A percentile compares a stretch with the other conserved stretches of the same genome.
These are phyloP conservation scores for Phytopythium aichiense DNA, from an alignment of 352 stramenopile species.

Conservation along the genomic window DNA sequence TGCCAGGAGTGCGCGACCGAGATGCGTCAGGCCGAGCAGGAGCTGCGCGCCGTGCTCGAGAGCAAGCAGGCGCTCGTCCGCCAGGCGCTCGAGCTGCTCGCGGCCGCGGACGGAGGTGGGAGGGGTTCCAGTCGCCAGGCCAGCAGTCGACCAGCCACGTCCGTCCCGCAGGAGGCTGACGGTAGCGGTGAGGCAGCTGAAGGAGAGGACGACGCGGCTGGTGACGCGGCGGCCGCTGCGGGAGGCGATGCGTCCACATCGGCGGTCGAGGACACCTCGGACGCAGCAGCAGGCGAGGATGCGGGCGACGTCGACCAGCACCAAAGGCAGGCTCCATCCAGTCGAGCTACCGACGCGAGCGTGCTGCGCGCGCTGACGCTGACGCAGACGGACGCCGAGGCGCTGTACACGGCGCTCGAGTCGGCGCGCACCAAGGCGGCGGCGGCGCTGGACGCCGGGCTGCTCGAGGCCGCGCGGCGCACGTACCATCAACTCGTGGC, in stretches of 20 bases:
- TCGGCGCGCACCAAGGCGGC: slow-evolving; percentile 56
- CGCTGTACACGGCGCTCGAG: slow-evolving; percentile 72
- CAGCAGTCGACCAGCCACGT: slow-evolving; percentile 10
- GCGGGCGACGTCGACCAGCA: not conserved
- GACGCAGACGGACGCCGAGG: slow-evolving; percentile 65
- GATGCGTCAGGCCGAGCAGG: slow-evolving; percentile 65
- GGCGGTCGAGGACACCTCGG: not conserved
- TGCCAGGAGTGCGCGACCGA: slow-evolving; percentile 74
- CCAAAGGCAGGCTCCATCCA: slow-evolving; percentile 9
- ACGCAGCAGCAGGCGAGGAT: not conserved
- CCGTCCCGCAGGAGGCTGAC: not conserved
- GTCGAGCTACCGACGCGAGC: slow-evolving; percentile 22
- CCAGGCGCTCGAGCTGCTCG: slow-evolving; percentile 35
- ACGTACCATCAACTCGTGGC: slow-evolving; percentile 72
- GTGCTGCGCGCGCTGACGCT: slow-evolving; percentile 48
- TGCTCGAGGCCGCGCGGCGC: slow-evolving; percentile 45
- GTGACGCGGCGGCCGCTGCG: not conserved
- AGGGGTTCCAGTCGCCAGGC: slow-evolving; percentile 5
- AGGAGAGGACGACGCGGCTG: not conserved
- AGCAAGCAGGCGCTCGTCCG: slow-evolving; percentile 60
- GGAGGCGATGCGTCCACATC: not conserved
- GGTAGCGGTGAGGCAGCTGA: not conserved
- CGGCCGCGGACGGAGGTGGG: not conserved
- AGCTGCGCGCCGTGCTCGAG: slow-evolving; percentile 54
- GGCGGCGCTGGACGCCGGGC: slow-evolving; percentile 23